Base-by-base conservation (phyloP, 306 rosid species). In the Castanea sativa region DNA sequence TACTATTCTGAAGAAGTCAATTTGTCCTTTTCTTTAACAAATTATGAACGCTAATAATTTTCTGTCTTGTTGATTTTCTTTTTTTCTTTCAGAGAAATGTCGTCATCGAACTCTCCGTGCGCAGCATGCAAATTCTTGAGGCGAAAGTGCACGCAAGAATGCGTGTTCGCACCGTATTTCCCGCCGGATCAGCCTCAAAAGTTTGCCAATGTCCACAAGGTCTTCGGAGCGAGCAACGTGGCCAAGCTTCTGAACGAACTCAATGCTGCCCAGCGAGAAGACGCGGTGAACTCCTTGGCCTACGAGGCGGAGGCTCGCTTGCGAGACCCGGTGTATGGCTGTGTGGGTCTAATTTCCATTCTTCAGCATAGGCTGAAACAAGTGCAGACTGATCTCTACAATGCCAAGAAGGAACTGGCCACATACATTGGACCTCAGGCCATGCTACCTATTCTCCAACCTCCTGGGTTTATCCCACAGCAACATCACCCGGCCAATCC, bases 111-210 rank as follows among this genome's bases (percentile, higher is more conserved):
- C 67, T 81, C 97, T 7, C 98, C 98, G 73, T 94, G 97, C 81
- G 98, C 97, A 32, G 97, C 98, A 67, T 94, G 98, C 85, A 94
- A 94, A 83, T 84, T 68, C 27, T 91, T 82, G 15, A 59, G 98
- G 83, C 80, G 97, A 55, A 94, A 92, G 53, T 94, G 98, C 90
- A 92, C 98, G 19, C 94, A 89, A 69, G 97, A 94, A 77, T 94
- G 98, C 81, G 97, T 90, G 57, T 94, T 91, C 65, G 98, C 98
- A 1, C 98, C 98, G 12, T 94, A 92, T 76, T 94, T 94, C 79
- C 98, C 98, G 52, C 97, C 98, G 21, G 98, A 94, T 79, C 90
- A 94, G 72, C 97, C 93, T 0, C 96, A 91, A 78, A 87, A 92
- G 74, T 94, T 94, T 21, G 78, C 86, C n/a, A 89, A 83, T 64